Evolutionary conservation across 176 grass and related monocot genomes (phyloP).

Genomic region (Pharus latifolius): DNA sequence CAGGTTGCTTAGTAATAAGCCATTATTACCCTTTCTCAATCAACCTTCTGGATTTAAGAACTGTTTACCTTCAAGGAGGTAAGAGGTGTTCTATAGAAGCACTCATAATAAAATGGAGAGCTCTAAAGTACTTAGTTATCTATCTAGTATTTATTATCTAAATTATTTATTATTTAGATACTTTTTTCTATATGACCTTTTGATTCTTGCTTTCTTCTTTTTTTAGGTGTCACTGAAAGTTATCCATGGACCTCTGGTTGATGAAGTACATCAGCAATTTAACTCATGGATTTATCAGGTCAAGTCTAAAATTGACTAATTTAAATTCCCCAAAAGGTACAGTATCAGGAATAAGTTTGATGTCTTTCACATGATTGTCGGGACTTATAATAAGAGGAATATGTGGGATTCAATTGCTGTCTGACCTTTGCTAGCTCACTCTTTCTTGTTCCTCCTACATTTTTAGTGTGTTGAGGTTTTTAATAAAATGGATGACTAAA

Average conservation of each 20-base stretch:
- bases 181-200: not conserved
- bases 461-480: not conserved
- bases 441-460: not conserved
- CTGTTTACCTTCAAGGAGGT: too few relatives aligned
- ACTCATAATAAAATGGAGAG: not conserved
- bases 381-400: not conserved
- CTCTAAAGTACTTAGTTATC: not conserved
- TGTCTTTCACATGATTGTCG: not conserved
- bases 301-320: not conserved
- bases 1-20: too few relatives aligned
- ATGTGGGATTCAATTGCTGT: not conserved
- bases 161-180: not conserved
- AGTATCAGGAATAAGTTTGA: not conserved
- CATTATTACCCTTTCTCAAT: too few relatives aligned
- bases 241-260: constrained; percentile 56
- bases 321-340: not conserved
- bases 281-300: constrained; percentile 95
- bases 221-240: constrained; percentile 54
- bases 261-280: constrained; percentile 87
- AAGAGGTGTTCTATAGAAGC: too few relatives aligned
- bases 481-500: not conserved
- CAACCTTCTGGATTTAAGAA: too few relatives aligned
- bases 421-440: not conserved
- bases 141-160: not conserved
- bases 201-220: not conserved